These are phyloP conservation scores for Rosa multiflora DNA, from an alignment of 306 rosid genomes.

Conservation along the genomic window DNA sequence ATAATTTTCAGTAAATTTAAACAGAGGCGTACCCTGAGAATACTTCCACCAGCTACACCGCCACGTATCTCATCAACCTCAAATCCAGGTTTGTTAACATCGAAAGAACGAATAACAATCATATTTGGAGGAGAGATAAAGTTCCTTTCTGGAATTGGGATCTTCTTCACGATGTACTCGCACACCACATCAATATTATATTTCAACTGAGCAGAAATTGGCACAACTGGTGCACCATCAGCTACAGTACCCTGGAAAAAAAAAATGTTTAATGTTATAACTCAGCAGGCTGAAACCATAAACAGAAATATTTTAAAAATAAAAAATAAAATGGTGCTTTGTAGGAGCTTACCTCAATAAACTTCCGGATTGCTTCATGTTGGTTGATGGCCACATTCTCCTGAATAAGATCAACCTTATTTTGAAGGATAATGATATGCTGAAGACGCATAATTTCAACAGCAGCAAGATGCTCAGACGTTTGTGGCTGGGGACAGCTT, in stretches of 20 bases:
- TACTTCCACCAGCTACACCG: slow-evolving; percentile 99
- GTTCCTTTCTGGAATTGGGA: slow-evolving; percentile 95
- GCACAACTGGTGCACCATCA: slow-evolving; percentile 89
- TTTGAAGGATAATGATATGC: slow-evolving; percentile 93
- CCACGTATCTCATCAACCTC: slow-evolving; percentile 97
- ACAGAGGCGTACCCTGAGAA: slow-evolving; percentile 69
- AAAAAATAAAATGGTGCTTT: background rate
- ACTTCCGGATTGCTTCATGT: slow-evolving; percentile 82
- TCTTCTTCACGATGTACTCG: slow-evolving; percentile 86
- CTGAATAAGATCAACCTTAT: slow-evolving; percentile 93
- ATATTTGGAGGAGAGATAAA: slow-evolving; percentile 90
- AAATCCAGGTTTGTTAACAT: slow-evolving; percentile 92
- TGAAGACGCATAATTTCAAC: slow-evolving; percentile 97
- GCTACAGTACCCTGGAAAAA: slow-evolving; percentile 83
- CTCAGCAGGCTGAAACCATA: background rate
- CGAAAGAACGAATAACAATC: slow-evolving; percentile 96
- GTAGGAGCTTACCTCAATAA: slow-evolving; percentile 61
- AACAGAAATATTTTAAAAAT: background rate
- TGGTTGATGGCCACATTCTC: slow-evolving; percentile 97
- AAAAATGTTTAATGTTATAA: slow-evolving; percentile 8
- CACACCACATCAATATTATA: slow-evolving; percentile 96
- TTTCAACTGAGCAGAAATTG: slow-evolving; percentile 94
- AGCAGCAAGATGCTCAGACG: slow-evolving; percentile 98
- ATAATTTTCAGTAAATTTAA: background rate
- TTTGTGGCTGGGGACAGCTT: slow-evolving; percentile 98